phyloP scores from a whole-genome alignment of 2,329 filamentous ascomycete species.

The Atkinsonella texensis region DNA sequence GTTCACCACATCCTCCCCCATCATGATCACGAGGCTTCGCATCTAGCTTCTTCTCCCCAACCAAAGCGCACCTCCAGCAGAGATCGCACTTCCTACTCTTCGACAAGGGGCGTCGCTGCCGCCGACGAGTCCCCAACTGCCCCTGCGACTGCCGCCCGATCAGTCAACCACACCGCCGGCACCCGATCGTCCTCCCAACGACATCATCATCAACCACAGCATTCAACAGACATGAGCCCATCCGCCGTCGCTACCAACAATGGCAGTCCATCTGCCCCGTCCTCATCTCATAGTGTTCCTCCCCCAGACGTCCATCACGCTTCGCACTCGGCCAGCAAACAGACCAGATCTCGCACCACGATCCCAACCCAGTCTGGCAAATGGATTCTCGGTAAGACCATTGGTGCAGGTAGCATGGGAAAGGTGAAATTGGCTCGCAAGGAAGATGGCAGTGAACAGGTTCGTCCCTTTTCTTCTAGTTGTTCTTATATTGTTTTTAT shows the following conservation, averaged over 20 bases:
- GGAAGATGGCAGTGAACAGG: constrained; percentile 81
- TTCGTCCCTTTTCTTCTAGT: constrained; percentile 26
- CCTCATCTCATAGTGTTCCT: constrained; percentile 34
- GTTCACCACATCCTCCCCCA: constrained; percentile 36
- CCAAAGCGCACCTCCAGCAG: constrained; percentile 53
- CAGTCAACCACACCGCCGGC: constrained; percentile 36
- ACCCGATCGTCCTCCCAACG: constrained; percentile 30
- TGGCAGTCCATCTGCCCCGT: constrained; percentile 38
- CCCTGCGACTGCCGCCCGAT: constrained; percentile 10
- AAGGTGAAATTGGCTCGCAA: constrained; percentile 95
- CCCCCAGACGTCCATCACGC: constrained; percentile 24
- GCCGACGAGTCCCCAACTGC: constrained; percentile 27
- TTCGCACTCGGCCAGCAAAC: constrained; percentile 30
- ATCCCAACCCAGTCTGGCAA: constrained; percentile 84
- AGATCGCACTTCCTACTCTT: constrained; percentile 30
- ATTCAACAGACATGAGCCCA: constrained; percentile 35
- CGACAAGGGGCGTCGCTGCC: constrained; percentile 36
- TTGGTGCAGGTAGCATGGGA: constrained; percentile 96
- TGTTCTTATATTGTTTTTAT: not conserved
- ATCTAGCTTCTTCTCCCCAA: constrained; percentile 44
- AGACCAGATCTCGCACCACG: constrained; percentile 56
- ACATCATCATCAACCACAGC: constrained; percentile 18
- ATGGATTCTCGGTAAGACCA: constrained; percentile 93
- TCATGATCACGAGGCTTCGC: constrained; percentile 62
- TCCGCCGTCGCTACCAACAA: constrained; percentile 38